Percentiles rank a stretch among this genome's conserved stretches.
These are phyloP conservation scores for Basidioascus undulatus DNA, from an alignment of 768 basidiomycete species.

Conservation along the genomic window DNA sequence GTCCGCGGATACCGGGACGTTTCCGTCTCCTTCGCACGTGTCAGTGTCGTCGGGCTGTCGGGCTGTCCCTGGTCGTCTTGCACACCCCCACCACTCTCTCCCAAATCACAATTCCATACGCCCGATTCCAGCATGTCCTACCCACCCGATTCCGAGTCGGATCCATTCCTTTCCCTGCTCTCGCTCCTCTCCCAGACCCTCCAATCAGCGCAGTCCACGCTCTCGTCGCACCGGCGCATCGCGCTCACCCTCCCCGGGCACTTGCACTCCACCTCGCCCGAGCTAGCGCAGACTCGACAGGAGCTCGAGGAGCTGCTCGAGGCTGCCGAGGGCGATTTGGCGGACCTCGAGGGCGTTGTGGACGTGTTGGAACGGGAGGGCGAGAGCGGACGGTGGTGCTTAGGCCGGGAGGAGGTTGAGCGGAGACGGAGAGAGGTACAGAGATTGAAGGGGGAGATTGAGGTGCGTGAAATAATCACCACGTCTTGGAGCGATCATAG, in stretches of 20 bases:
- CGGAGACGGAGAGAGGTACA: conserved; percentile 51
- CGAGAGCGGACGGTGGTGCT: conserved; percentile 47
- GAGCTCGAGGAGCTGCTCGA: conserved; percentile 56
- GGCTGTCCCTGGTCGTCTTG: too few species aligned
- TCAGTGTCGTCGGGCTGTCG: too few species aligned
- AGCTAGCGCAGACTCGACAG: conserved; percentile 12
- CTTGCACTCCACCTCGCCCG: neutral
- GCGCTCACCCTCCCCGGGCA: conserved; percentile 26
- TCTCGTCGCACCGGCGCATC: conserved; percentile 57
- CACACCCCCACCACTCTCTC: too few species aligned
- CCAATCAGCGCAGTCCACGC: too few species aligned
- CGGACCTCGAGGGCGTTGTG: conserved; percentile 85
- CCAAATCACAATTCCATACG: too few species aligned
- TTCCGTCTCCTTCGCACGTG: too few species aligned
- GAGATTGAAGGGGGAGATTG: conserved; percentile 47
- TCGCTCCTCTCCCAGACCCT: too few species aligned
- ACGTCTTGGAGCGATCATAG: neutral
- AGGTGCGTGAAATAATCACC: conserved; percentile 28
- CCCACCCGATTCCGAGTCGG: too few species aligned
- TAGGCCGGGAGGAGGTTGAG: conserved; percentile 51
- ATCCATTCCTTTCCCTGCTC: too few species aligned
- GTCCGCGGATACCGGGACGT: too few species aligned
- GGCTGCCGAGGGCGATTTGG: conserved; percentile 60
- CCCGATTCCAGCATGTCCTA: too few species aligned
- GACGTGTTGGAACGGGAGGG: conserved; percentile 69